Base-by-base conservation (phyloP, 306 rosid genomes). In the Prunus davidiana region DNA sequence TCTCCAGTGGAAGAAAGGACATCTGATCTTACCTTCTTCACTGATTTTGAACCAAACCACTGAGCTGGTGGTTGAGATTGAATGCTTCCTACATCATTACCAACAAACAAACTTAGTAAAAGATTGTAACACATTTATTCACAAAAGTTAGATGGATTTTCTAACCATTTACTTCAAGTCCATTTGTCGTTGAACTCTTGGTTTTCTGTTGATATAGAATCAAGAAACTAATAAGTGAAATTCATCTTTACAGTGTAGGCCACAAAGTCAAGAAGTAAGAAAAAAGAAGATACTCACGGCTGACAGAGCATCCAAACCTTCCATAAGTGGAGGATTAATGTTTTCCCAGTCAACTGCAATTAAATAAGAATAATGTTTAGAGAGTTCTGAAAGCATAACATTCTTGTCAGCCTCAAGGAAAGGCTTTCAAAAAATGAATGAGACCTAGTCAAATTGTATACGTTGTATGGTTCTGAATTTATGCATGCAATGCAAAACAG, bases 301-400 rank as follows among this genome's bases (percentile, higher is more conserved):
- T 34, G 82, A 66, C 55, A 95, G 86, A 57, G 63, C 76, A 34
- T 92, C 97, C 76, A 95, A 69, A 75, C 97, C 99, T 60, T 95
- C 97, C 68, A 89, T 57, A 41, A 58, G 75, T 3, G 98, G 98
- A 63, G 91, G 97, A 75, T 85, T 78, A 68, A 89, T 69, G 76
- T 92, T 82, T 73, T 94, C 97, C 76, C 80, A 74, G 54, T 82
- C 88, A 79, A 78, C 98, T 95, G 84, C 27, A 73, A 74, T 71
- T 20, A 43, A 60, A 45, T 9, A 12, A 70, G 67, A 82, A 72
- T 58, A 60, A n/a, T 43, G 72, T 49, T 54, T 57, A 70, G 67
- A 13, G 50, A 46, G 9, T 24, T 12, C 54, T 47, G 19, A 46
- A 66, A 47, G 55, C 49, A 27, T 27, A 49, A 55, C n/a, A 74